A percentile compares a stretch with the other conserved stretches of the same genome.
These are phyloP conservation scores for Toxicodendron radicans DNA, from an alignment of 345 rosid species.

Conservation along the genomic window DNA sequence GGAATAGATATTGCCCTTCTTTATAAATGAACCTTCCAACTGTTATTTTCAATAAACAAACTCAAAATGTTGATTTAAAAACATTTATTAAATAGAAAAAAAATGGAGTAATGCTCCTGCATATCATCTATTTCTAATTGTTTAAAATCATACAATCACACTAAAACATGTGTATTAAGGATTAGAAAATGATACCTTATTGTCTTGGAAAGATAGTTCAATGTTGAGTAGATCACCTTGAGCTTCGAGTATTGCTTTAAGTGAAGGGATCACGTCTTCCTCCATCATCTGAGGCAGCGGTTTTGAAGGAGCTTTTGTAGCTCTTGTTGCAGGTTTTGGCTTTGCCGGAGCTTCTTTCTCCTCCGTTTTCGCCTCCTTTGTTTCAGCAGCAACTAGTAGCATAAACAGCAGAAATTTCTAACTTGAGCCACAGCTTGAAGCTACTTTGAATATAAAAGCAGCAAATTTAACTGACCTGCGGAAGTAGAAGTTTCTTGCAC, in stretches of 20 bases:
- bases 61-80: background rate
- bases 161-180: too few species aligned
- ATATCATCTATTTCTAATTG: too few species aligned
- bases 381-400: constrained; percentile 43
- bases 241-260: constrained; percentile 62
- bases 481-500: constrained; percentile 79
- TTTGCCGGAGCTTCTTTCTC: constrained; percentile 48
- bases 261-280: constrained; percentile 88
- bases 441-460: background rate
- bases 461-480: constrained; percentile 36
- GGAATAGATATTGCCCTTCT: constrained; percentile 53
- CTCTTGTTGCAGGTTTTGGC: constrained; percentile 71
- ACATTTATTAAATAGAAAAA: background rate
- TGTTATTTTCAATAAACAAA: constrained; percentile 20
- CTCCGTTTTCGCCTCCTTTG: constrained; percentile 42
- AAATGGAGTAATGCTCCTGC: background rate
- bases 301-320: constrained; percentile 63
- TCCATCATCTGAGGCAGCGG: constrained; percentile 74
- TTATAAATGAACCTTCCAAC: constrained; percentile 81
- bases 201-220: constrained; percentile 66
- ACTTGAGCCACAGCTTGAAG: too few species aligned
- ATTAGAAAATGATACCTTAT: constrained; percentile 49
- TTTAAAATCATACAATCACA: too few species aligned
- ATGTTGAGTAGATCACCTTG: constrained; percentile 65
- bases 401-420: background rate